A percentile compares a stretch with the other conserved stretches of the same genome.
Conservation (phyloP, 495 filamentous ascomycete genomes). For the Tuber aestivum region DNA sequence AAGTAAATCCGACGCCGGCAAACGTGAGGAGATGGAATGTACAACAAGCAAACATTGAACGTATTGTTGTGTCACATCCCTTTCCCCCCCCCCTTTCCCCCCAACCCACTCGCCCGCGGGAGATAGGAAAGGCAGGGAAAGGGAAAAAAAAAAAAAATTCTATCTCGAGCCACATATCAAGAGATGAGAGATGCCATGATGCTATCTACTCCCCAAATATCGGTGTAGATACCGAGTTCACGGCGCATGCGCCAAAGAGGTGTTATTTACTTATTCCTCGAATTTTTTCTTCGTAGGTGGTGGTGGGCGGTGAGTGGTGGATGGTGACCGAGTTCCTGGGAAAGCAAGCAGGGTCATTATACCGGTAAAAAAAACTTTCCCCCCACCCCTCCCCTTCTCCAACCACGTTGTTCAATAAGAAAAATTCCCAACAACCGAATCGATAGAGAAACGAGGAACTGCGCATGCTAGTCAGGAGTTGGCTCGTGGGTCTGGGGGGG, state of each 20-base stretch:
- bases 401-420: not conserved
- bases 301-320: not conserved
- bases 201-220: not conserved
- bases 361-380: not conserved
- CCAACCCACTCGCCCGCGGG: not conserved
- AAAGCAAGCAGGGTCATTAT: not conserved
- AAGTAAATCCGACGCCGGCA: not conserved
- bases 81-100: not conserved
- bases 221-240: not conserved
- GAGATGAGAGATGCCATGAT: constrained; percentile 5
- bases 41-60: not conserved
- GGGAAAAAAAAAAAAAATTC: not conserved
- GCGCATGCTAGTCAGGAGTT: not conserved
- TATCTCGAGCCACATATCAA: constrained; percentile 2
- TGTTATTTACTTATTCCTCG: not conserved
- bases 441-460: not conserved
- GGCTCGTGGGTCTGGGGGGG: not conserved
- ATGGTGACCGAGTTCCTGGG: not conserved
- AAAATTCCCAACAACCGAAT: not conserved
- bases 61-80: not conserved
- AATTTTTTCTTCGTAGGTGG: not conserved
- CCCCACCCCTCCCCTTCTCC: not conserved
- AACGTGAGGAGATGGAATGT: not conserved
- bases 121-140: not conserved
- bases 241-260: not conserved